A percentile compares a stretch with the other conserved stretches of the same genome.
Conservation (phyloP, 2,329 filamentous ascomycete genomes). For the Paecilomyces dactylethromorphus region DNA sequence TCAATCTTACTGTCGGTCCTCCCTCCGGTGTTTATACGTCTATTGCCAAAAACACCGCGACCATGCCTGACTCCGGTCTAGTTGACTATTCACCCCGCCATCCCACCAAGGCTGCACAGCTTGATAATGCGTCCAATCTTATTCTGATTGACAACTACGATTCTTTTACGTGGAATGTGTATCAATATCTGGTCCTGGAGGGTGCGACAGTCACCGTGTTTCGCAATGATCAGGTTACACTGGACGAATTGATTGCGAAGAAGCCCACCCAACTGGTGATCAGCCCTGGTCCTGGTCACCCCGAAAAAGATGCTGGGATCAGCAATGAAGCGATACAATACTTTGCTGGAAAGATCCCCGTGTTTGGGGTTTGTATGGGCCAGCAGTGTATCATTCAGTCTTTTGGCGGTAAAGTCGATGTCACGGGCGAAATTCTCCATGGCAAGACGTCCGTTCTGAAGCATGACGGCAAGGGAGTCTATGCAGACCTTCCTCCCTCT, state of each 20-base stretch:
- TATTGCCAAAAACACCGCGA: constrained; percentile 32
- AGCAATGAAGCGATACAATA: constrained; percentile 86
- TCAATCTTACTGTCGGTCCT: not conserved
- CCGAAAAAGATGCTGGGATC: constrained; percentile 81
- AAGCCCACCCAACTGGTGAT: constrained; percentile 91
- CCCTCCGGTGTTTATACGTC: not conserved
- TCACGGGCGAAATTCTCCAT: constrained; percentile 92
- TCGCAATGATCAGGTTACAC: constrained; percentile 83
- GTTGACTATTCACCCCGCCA: constrained; percentile 79
- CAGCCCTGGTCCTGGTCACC: constrained; percentile 92
- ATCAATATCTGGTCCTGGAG: constrained; percentile 96
- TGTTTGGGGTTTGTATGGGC: constrained; percentile 98
- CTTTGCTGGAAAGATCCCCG: constrained; percentile 89
- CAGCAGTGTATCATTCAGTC: constrained; percentile 97
- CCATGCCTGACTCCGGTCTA: constrained; percentile 36
- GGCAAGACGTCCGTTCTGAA: constrained; percentile 89
- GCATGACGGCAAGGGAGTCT: constrained; percentile 90
- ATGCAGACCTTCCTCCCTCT: constrained; percentile 69
- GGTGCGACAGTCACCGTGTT: constrained; percentile 84
- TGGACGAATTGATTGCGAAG: constrained; percentile 75
- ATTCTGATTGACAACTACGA: constrained; percentile 98
- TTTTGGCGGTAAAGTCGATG: constrained; percentile 85
- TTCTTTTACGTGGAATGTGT: constrained; percentile 99
- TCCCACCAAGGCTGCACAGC: constrained; percentile 63
- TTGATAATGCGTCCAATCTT: constrained; percentile 79